Percentiles rank a stretch among this genome's conserved stretches.
Evolutionary conservation across 2,329 filamentous ascomycete species (phyloP).

Genomic region (Phoma sp.): DNA sequence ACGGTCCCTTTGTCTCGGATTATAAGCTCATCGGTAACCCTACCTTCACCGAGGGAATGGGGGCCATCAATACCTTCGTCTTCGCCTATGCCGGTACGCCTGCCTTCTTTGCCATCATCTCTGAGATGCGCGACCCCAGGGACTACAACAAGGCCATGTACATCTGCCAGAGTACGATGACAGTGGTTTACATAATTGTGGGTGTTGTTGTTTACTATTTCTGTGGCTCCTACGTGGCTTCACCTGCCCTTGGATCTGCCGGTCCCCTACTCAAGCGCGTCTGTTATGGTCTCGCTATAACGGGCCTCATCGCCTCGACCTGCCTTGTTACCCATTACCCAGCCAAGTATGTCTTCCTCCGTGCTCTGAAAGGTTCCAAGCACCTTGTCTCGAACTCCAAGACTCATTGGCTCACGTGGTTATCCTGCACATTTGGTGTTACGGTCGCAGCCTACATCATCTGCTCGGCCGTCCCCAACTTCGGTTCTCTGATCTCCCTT

Average conservation of each 20-base stretch:
- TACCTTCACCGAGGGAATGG: conserved; percentile 64
- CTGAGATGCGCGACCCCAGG: conserved; percentile 65
- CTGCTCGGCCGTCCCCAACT: conserved; percentile 8
- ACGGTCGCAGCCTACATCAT: conserved; percentile 8
- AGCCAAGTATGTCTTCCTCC: conserved; percentile 63
- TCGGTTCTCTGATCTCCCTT: conserved; percentile 7
- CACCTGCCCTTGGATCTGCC: conserved; percentile 66
- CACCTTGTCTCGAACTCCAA: conserved; percentile 60
- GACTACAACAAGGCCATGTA: conserved; percentile 68
- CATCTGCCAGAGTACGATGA: conserved; percentile 65
- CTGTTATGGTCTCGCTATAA: conserved; percentile 61
- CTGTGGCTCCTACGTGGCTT: conserved; percentile 68
- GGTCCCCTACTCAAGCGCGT: conserved; percentile 66
- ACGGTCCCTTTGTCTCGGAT: conserved; percentile 26
- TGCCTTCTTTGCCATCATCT: conserved; percentile 68
- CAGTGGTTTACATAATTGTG: conserved; percentile 63
- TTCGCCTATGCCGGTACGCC: conserved; percentile 62
- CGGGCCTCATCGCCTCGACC: conserved; percentile 1
- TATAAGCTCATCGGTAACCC: conserved; percentile 64
- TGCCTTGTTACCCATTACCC: conserved; percentile 39
- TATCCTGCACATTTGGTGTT: conserved; percentile 54
- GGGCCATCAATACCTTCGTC: conserved; percentile 63
- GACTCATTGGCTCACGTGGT: conserved; percentile 60
- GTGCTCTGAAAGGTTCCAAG: conserved; percentile 58
- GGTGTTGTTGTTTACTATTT: conserved; percentile 65